A percentile compares a stretch with the other conserved stretches of the same genome.
Evolutionary conservation across 257 asterid genomes (phyloP).

Genomic region (Solanum clarkiae): DNA sequence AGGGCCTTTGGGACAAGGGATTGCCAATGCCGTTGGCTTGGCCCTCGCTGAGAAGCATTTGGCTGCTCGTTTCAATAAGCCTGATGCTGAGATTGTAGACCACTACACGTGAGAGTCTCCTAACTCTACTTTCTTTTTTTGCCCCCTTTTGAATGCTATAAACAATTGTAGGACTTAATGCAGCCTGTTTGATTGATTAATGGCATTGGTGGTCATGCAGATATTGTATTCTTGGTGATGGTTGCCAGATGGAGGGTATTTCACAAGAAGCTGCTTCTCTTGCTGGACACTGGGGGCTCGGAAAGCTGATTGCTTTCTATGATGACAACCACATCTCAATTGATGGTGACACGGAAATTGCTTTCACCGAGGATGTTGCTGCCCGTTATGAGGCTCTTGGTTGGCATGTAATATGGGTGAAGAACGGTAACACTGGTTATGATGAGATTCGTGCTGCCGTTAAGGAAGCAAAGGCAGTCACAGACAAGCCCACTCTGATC

Average conservation of each 20-base stretch:
- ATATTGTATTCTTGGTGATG: conserved; percentile 62
- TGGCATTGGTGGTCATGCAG: conserved; percentile 19
- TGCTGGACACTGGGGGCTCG: conserved; percentile 92
- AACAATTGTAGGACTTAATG: background rate
- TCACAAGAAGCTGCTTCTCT: conserved; percentile 73
- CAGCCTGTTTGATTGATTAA: conserved; percentile 7
- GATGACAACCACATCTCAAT: conserved; percentile 85
- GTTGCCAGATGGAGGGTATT: conserved; percentile 89
- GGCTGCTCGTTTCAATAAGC: conserved; percentile 85
- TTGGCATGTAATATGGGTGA: conserved; percentile 89
- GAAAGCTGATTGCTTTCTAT: conserved; percentile 71
- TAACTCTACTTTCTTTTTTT: background rate
- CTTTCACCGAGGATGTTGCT: conserved; percentile 66
- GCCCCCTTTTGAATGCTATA: background rate
- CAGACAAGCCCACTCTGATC: conserved; percentile 73
- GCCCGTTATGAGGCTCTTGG: conserved; percentile 75
- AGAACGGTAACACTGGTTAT: conserved; percentile 75
- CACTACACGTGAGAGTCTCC: conserved; percentile 58
- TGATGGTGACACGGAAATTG: conserved; percentile 82
- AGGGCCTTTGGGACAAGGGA: conserved; percentile 94
- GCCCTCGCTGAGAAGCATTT: conserved; percentile 85
- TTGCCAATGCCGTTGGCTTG: conserved; percentile 82
- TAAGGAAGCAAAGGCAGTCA: conserved; percentile 76
- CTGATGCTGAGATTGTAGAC: conserved; percentile 59
- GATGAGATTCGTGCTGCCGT: conserved; percentile 89